phyloP scores from a whole-genome alignment of 2,329 filamentous ascomycete genomes.

The Geosmithia flava region DNA sequence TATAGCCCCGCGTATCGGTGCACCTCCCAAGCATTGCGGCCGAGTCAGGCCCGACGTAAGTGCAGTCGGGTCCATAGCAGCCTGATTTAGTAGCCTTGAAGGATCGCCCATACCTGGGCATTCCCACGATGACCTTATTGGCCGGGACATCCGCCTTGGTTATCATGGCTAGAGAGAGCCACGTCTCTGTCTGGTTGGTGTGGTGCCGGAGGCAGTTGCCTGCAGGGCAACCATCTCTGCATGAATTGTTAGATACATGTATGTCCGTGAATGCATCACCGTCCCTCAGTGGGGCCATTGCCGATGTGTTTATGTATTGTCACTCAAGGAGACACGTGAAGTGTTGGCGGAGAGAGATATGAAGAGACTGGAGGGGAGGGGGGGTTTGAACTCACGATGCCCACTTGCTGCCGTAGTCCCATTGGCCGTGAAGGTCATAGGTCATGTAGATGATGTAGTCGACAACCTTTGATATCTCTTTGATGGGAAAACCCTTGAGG shows the following conservation, averaged over 20 bases:
- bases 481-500: slow-evolving; percentile 7
- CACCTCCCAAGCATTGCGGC: slow-evolving; percentile 13
- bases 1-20: slow-evolving; percentile 14
- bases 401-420: slow-evolving; percentile 16
- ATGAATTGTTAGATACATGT: too few species aligned
- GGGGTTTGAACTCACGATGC: not conserved
- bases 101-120: slow-evolving; percentile 16
- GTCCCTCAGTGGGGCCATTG: too few species aligned
- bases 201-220: slow-evolving; percentile 21
- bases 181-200: slow-evolving; percentile 22
- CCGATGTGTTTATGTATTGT: too few species aligned
- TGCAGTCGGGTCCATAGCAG: slow-evolving; percentile 12
- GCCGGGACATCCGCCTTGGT: slow-evolving; percentile 18
- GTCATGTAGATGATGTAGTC: slow-evolving; percentile 7
- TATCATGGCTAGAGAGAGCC: slow-evolving; percentile 17
- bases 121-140: slow-evolving; percentile 15
- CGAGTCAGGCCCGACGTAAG: slow-evolving; percentile 14
- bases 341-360: too few species aligned
- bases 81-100: slow-evolving; percentile 16
- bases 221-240: slow-evolving; percentile 8
- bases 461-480: not conserved
- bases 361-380: not conserved
- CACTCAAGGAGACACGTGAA: too few species aligned
- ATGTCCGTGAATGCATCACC: too few species aligned
- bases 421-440: slow-evolving; percentile 9